Evolutionary conservation across 345 rosid species (phyloP), one percentile per base, ranked within the genome.

Genomic region (Durio zibethinus): DNA sequence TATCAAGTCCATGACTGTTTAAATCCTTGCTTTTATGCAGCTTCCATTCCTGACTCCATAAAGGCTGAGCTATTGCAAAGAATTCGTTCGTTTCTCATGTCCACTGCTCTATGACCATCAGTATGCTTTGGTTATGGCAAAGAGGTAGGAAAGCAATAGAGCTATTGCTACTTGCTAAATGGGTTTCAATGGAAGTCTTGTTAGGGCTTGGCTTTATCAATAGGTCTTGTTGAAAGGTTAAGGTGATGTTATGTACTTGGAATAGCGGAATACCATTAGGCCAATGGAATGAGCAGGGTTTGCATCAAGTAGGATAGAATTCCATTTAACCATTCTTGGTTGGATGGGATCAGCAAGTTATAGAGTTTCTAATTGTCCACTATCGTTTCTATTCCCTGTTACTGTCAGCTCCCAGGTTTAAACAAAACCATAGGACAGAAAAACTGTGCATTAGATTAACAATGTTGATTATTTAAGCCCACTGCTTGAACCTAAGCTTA

Each of bases 61-160:
- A 88, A 88, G 77, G 87, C 89, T 1, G 91, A 88, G 71, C 82
- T 88, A 23, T 77, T 88, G 84, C 88, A 85, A 80, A 85, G 86
- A 81, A 83, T 88, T 53, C 83, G 74, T 27, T 42, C 83, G 20
- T 86, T 85, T 72, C 87, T 86, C 43, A 63, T 74, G 18, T 86
- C 88, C 12, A 75, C 85, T 38, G 78, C 86, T 77, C 84, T 83
- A 64, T 88, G 78, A 84, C 50, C 33, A 2, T 69, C 70, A 36
- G 42, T 40, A 14, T 35, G 27, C 29, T 60, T 31, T 53, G 38
- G 11, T 1, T 20, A 18, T 42, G 53, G 42, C 43, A 61, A 56
- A 76, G 78, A 42, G 2, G 67, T 36, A 10, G 21, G 53, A 62
- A 68, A 69, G 62, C 29, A 33, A 3, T 20, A 23, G n/a, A 36